Evolutionary conservation across 805 yeast species (phyloP), one percentile per base, ranked within the genome.

Genomic region (Myxozyma melibiosi): DNA sequence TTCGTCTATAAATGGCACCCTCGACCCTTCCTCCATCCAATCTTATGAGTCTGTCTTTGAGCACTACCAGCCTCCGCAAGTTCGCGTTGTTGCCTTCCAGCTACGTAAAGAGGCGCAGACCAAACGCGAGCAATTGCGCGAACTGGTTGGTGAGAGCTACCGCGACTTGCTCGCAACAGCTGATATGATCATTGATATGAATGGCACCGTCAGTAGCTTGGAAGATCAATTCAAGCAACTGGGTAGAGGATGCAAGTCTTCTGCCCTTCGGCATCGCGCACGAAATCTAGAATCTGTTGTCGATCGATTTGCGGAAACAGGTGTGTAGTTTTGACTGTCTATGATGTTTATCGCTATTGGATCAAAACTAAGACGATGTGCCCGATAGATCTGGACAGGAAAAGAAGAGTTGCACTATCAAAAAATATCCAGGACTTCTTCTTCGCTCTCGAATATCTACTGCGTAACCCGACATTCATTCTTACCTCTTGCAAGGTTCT

Each of bases 81-180:
- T 57, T 25, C 57, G 63, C 38, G 63, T 53, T 4, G 55, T 59
- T 18, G 61, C 58, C 22, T 45, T 49, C 20, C 61, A 57, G 30
- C 39, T 59, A 8, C 39, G 60, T 18, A 35, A 43, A 25, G 63
- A 59, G 27, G 61, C 61, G n/a, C 47, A 49, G 38, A 51, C 57
- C n/a, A 51, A 51, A 47, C 48, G 57, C 5, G 61, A 59, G 38
- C 57, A 59, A 30, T 43, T 59, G 39, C 54, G 63, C 14, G 38
- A 57, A 27, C 54, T 59, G 31, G 63, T 59, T n/a, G 63, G 63
- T 27, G 55, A 57, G 37, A 59, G 63, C 38, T 59, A 59, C 42
- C 61, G 62, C 27, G 63, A 59, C 6, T 25, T 59, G 41, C 50
- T 59, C 13, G 54, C 58, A 9, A 59, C 63, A 4, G 63, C 63